phyloP scores from a whole-genome alignment of 2,329 filamentous ascomycete species.

The Cercospora sesami region DNA sequence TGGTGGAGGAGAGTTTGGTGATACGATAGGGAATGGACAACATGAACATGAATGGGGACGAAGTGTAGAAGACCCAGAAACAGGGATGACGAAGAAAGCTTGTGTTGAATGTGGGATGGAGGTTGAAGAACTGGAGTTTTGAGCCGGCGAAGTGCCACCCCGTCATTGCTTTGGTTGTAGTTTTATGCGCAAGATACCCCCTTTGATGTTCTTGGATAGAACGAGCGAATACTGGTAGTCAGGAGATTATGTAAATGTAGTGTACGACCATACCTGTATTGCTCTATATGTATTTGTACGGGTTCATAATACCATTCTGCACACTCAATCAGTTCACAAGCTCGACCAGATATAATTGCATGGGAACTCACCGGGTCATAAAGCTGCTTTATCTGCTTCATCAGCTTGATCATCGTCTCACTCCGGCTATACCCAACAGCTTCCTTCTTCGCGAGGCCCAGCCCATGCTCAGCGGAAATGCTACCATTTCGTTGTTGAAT shows the following conservation, averaged over 20 bases:
- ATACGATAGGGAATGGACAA: slow-evolving; percentile 65
- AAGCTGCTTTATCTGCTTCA: slow-evolving; percentile 91
- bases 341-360: neutral
- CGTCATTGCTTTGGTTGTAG: neutral
- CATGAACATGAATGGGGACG: slow-evolving; percentile 88
- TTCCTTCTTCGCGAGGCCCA: slow-evolving; percentile 93
- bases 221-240: neutral
- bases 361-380: slow-evolving; percentile 81
- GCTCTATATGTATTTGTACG: slow-evolving; percentile 83
- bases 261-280: neutral
- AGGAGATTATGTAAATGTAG: neutral
- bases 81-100: slow-evolving; percentile 76
- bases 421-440: slow-evolving; percentile 92
- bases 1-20: slow-evolving; percentile 65
- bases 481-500: slow-evolving; percentile 83
- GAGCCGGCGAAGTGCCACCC: slow-evolving; percentile 8
- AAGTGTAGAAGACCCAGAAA: slow-evolving; percentile 58
- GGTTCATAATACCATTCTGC: slow-evolving; percentile 97
- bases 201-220: neutral
- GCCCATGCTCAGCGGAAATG: slow-evolving; percentile 93
- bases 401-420: slow-evolving; percentile 81
- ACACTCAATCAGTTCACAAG: slow-evolving; percentile 18
- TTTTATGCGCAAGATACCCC: slow-evolving; percentile 1
- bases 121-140: slow-evolving; percentile 66
- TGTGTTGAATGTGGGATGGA: slow-evolving; percentile 68